These are phyloP conservation scores for Sapria himalayana DNA, from an alignment of 345 rosid genomes.

Conservation along the genomic window DNA sequence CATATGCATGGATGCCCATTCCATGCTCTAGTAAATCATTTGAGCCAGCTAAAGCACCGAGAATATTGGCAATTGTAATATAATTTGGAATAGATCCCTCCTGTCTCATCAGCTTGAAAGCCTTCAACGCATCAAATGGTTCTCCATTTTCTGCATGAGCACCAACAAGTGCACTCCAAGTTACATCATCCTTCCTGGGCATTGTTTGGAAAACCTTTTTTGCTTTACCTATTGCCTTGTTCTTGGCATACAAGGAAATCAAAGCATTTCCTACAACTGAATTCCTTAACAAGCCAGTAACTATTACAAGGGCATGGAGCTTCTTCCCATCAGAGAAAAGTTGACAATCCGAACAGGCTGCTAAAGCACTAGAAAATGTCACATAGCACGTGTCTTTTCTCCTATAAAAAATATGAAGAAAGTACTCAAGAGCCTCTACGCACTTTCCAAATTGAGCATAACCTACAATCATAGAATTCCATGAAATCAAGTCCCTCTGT, in stretches of 20 bases:
- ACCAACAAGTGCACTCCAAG: constrained; percentile 81
- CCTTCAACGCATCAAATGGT: constrained; percentile 19
- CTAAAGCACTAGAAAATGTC: constrained; percentile 54
- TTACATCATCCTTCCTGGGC: constrained; percentile 30
- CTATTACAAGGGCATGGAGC: constrained; percentile 44
- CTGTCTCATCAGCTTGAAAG: constrained; percentile 38
- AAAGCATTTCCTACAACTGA: constrained; percentile 51
- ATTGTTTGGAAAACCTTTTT: constrained; percentile 24
- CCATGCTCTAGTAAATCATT: constrained; percentile 26
- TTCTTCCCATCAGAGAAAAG: constrained; percentile 28
- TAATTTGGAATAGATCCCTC: constrained; percentile 28
- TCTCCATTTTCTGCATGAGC: constrained; percentile 46
- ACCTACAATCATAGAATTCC: constrained; percentile 58
- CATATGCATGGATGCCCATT: constrained; percentile 38
- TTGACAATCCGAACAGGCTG: constrained; percentile 40
- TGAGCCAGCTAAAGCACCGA: constrained; percentile 43
- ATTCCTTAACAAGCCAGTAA: constrained; percentile 27
- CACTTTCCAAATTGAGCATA: constrained; percentile 37
- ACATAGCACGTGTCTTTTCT: constrained; percentile 26
- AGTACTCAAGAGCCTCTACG: constrained; percentile 27
- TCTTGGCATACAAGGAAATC: constrained; percentile 52
- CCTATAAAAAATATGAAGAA: constrained; percentile 22
- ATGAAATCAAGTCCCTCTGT: constrained; percentile 51
- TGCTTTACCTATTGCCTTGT: constrained; percentile 32
- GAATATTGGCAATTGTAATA: constrained; percentile 42